Evolutionary conservation across 257 asterid genomes (phyloP).

Genomic region (Jasminum sambac): DNA sequence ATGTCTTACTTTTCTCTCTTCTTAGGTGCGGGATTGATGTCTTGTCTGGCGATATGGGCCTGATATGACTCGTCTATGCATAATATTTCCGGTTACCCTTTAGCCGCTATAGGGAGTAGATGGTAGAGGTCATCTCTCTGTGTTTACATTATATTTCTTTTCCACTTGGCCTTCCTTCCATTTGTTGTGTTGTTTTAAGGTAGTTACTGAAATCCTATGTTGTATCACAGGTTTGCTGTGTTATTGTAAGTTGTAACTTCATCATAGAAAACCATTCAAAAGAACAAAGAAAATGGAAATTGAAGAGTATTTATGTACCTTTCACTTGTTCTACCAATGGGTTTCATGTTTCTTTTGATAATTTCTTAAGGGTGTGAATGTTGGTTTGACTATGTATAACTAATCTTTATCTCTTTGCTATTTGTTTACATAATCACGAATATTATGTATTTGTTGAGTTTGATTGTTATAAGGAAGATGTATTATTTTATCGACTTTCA

Average conservation of each 20-base stretch:
- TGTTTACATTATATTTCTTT: not conserved
- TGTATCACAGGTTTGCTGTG: not conserved
- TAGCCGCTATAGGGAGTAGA: not conserved
- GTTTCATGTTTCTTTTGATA: no score
- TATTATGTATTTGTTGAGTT: no score
- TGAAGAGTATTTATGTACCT: no score
- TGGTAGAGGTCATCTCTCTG: not conserved
- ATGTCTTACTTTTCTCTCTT: slow-evolving; percentile 71
- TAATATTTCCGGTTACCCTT: not conserved
- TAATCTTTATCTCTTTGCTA: no score
- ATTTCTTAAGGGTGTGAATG: no score
- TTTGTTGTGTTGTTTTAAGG: not conserved
- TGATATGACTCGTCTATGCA: slow-evolving; percentile 18
- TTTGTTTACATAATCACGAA: no score
- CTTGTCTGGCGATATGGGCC: slow-evolving; percentile 82
- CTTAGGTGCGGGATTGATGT: slow-evolving; percentile 80
- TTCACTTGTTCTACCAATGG: no score
- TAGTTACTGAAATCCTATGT: not conserved
- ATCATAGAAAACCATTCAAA: not conserved
- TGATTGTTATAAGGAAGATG: no score
- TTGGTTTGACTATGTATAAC: no score
- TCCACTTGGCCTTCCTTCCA: not conserved
- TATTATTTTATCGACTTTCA: no score
- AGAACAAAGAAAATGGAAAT: not conserved
- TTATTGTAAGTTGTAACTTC: not conserved